Evolutionary conservation across 1,284 basidiomycete species (phyloP).

Genomic region (Polyporus tsugae): DNA sequence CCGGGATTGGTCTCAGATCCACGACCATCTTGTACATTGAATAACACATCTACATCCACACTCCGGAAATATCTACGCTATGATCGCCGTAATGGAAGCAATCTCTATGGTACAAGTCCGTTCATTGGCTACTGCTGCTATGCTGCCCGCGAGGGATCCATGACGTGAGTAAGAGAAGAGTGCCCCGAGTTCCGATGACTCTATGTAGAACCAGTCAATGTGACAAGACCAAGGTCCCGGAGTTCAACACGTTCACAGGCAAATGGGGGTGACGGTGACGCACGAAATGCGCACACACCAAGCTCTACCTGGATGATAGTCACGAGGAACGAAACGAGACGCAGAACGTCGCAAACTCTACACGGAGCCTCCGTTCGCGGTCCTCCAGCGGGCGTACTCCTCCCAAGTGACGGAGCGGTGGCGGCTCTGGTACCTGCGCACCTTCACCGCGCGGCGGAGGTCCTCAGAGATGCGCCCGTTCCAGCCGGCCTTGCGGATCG

Average conservation of each 20-base stretch:
- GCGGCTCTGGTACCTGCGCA: conserved; percentile 89
- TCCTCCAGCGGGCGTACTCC: conserved; percentile 82
- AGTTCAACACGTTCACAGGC: conserved; percentile 9
- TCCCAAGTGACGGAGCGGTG: conserved; percentile 77
- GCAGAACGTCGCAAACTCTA: conserved; percentile 31
- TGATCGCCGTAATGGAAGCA: conserved; percentile 16
- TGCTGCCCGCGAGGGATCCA: conserved; percentile 1
- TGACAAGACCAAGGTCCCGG: not conserved
- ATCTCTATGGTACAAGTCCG: conserved; percentile 18
- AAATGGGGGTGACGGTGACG: not conserved
- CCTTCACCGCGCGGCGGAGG: conserved; percentile 77
- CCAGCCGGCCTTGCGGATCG: conserved; percentile 94
- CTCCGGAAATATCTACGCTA: conserved; percentile 11
- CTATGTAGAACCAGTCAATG: not conserved
- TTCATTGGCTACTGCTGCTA: conserved; percentile 12
- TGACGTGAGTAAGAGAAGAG: conserved; percentile 10
- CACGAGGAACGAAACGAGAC: conserved; percentile 6
- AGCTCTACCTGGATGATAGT: not conserved
- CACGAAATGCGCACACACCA: not conserved
- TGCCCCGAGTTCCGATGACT: not conserved
- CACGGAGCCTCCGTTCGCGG: conserved; percentile 49
- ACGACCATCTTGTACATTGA: conserved; percentile 20
- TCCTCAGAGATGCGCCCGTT: conserved; percentile 85
- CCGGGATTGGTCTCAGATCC: conserved; percentile 13
- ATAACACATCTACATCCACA: not conserved